A percentile compares a stretch with the other conserved stretches of the same genome.
Conservation (phyloP, 2,329 filamentous ascomycete genomes). For the Calonectria pauciramosa region DNA sequence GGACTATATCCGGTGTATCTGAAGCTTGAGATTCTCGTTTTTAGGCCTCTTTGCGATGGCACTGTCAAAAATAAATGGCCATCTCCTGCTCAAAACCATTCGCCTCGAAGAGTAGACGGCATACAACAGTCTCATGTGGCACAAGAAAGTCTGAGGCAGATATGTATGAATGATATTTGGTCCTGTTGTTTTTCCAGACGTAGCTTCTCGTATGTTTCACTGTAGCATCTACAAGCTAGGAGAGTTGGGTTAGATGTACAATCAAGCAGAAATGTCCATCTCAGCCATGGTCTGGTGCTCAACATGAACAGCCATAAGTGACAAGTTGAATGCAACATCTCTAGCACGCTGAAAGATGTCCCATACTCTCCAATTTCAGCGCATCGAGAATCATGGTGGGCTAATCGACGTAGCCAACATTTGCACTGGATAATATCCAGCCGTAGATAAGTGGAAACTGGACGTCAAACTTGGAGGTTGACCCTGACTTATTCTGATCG, state of each 20-base stretch:
- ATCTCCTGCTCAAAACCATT: not conserved
- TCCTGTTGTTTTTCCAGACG: too few relatives aligned
- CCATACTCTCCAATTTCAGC: not conserved
- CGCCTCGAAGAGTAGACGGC: not conserved
- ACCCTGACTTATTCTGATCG: not conserved
- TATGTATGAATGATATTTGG: too few relatives aligned
- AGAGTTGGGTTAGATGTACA: not conserved
- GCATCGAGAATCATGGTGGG: not conserved
- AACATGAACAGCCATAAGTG: not conserved
- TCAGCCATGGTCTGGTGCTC: not conserved
- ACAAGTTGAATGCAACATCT: not conserved
- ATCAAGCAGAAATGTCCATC: not conserved
- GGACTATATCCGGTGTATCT: not conserved
- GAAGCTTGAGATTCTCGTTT: not conserved
- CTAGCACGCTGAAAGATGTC: not conserved
- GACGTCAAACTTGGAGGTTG: not conserved
- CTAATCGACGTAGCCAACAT: not conserved
- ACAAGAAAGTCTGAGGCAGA: not conserved
- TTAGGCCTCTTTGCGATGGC: not conserved
- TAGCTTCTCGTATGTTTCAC: not conserved
- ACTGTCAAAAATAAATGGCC: not conserved
- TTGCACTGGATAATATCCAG: not conserved
- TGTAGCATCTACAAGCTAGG: not conserved
- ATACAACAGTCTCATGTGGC: not conserved
- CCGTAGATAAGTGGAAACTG: not conserved